A percentile compares a stretch with the other conserved stretches of the same genome.
These are phyloP conservation scores for Pichia deserticola DNA, from an alignment of 805 yeast species.

Conservation along the genomic window DNA sequence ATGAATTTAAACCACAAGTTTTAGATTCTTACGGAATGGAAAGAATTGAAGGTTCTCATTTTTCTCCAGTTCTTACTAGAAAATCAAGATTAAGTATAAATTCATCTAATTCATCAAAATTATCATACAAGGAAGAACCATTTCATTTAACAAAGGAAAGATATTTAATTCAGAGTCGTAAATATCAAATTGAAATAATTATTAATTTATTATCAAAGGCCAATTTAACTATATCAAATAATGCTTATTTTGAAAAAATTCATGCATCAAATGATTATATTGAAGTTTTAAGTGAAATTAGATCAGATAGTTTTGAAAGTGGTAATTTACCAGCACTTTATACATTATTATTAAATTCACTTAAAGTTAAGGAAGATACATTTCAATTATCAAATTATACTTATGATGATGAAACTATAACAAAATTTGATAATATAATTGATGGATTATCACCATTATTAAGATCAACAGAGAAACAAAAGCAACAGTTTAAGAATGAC, in stretches of 20 bases:
- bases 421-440: background rate
- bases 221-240: conserved; percentile 11
- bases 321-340: conserved; percentile 16
- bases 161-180: conserved; percentile 11
- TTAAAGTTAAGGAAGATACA: conserved; percentile 5
- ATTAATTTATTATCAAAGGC: conserved; percentile 8
- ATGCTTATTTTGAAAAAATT: conserved; percentile 14
- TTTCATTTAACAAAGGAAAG: background rate
- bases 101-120: background rate
- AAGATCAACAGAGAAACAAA: conserved; percentile 2
- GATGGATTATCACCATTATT: background rate
- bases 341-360: conserved; percentile 13
- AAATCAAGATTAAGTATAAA: background rate
- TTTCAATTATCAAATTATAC: background rate
- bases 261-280: conserved; percentile 16
- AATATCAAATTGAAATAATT: conserved; percentile 11
- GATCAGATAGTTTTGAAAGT: conserved; percentile 13
- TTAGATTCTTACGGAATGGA: conserved; percentile 11
- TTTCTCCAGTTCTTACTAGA: conserved; percentile 6
- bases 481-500: conserved; percentile 2
- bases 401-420: background rate
- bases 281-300: conserved; percentile 20
- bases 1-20: background rate
- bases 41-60: conserved; percentile 3
- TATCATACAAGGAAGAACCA: background rate